These are phyloP conservation scores for Rhododendron molle DNA, from an alignment of 148 eudicot species.

Conservation along the genomic window DNA sequence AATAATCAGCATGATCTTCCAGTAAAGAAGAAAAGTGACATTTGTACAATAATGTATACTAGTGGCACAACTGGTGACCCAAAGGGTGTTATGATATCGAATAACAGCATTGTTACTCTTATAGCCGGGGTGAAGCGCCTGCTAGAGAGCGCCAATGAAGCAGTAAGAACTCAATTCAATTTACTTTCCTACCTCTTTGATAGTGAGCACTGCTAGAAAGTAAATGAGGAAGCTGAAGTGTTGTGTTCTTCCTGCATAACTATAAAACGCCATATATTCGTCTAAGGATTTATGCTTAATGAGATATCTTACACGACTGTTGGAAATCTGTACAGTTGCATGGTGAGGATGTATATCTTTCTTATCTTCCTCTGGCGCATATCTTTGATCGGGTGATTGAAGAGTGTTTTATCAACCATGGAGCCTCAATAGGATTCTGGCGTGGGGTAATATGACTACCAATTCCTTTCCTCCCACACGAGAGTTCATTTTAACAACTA, in stretches of 20 bases:
- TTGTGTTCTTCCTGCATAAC: not conserved
- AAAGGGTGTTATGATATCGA: conserved; percentile 90
- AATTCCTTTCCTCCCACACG: not conserved
- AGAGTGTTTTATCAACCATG: conserved; percentile 74
- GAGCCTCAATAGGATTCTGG: conserved; percentile 94
- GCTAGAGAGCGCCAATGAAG: conserved; percentile 66
- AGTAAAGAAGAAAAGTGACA: conserved; percentile 66
- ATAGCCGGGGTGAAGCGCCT: conserved; percentile 79
- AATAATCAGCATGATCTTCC: conserved; percentile 63
- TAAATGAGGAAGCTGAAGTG: not conserved
- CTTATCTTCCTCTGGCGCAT: conserved; percentile 97
- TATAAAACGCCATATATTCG: not conserved
- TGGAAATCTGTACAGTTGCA: conserved; percentile 46
- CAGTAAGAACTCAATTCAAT: conserved; percentile 35
- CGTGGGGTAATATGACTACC: conserved; percentile 72
- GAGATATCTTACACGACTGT: not conserved
- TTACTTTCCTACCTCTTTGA: not conserved
- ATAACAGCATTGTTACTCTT: conserved; percentile 77
- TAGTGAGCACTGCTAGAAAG: not conserved
- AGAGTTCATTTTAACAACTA: conserved; percentile 8
- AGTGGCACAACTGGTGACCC: conserved; percentile 99
- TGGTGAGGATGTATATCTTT: conserved; percentile 69
- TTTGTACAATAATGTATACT: conserved; percentile 98
- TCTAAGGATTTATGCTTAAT: not conserved
- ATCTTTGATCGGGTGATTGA: conserved; percentile 96